Conservation (phyloP, 805 yeast species). For the Candida dajiaensis region DNA sequence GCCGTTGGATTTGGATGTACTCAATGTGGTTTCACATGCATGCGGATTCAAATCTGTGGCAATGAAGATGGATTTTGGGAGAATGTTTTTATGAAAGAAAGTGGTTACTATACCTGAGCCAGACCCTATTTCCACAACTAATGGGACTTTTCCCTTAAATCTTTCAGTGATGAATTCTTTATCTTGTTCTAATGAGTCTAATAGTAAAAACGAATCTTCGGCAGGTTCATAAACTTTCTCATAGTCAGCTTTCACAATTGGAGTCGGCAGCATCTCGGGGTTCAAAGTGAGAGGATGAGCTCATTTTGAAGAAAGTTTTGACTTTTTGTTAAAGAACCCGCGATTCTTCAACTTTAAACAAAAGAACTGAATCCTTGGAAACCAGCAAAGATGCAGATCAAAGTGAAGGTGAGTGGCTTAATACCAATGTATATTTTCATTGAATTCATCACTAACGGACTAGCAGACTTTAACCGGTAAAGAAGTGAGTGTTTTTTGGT, state of each 20-base stretch:
- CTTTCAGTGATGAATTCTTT: conserved; percentile 26
- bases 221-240: conserved; percentile 90
- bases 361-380: background rate
- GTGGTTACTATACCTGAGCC: conserved; percentile 90
- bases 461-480: conserved; percentile 67
- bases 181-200: conserved; percentile 75
- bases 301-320: background rate
- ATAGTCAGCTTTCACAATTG: conserved; percentile 53
- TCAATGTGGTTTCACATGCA: conserved; percentile 52
- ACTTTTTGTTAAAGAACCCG: background rate
- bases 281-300: background rate
- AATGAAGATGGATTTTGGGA: conserved; percentile 47
- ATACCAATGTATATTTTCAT: background rate
- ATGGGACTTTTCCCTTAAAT: conserved; percentile 36
- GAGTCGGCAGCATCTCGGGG: conserved; percentile 73
- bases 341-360: background rate
- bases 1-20: conserved; percentile 36
- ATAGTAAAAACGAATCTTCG: conserved; percentile 81
- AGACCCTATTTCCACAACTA: conserved; percentile 80
- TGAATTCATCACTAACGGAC: conserved; percentile 7
- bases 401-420: conserved; percentile 44
- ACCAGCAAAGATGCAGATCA: conserved; percentile 46
- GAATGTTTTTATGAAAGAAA: conserved; percentile 55
- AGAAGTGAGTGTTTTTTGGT: conserved; percentile 41
- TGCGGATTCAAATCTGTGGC: conserved; percentile 80